Conservation (phyloP, 208 protist species). For the Lotmaria passim region DNA sequence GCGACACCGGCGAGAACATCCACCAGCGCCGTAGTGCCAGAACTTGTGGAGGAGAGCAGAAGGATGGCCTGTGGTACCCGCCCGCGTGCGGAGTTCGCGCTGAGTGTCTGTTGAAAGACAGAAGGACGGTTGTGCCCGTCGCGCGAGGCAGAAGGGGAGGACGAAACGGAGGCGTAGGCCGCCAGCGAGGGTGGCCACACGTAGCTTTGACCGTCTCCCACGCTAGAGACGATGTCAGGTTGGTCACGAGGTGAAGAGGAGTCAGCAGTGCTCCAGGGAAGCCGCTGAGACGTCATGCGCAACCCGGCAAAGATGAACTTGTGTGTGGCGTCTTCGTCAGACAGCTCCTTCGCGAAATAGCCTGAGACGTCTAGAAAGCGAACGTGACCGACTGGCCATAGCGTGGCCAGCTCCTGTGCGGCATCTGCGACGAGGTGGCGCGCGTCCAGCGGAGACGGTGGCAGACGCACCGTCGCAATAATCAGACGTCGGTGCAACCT, state of each 20-base stretch:
- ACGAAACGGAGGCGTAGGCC: not conserved
- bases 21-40: conserved; percentile 22
- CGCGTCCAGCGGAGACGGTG: conserved; percentile 44
- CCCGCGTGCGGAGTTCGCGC: not conserved
- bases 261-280: conserved; percentile 20
- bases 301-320: conserved; percentile 14
- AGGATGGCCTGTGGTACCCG: conserved; percentile 21
- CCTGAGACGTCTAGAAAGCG: conserved; percentile 59
- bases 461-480: conserved; percentile 50
- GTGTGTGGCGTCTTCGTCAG: not conserved
- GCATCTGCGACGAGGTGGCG: conserved; percentile 23
- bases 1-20: conserved; percentile 35
- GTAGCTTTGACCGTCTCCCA: not conserved
- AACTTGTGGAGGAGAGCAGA: conserved; percentile 18
- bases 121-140: not conserved
- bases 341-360: conserved; percentile 10
- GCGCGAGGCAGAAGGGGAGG: not conserved
- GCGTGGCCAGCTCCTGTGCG: conserved; percentile 19
- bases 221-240: not conserved
- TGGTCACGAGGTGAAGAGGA: not conserved
- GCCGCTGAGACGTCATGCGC: conserved; percentile 13
- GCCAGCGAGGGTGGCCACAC: conserved; percentile 35
- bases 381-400: conserved; percentile 57
- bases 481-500: conserved; percentile 15
- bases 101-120: not conserved